These are phyloP conservation scores for Aspergillus panamensis DNA, from an alignment of 495 filamentous ascomycete species.

Conservation along the genomic window DNA sequence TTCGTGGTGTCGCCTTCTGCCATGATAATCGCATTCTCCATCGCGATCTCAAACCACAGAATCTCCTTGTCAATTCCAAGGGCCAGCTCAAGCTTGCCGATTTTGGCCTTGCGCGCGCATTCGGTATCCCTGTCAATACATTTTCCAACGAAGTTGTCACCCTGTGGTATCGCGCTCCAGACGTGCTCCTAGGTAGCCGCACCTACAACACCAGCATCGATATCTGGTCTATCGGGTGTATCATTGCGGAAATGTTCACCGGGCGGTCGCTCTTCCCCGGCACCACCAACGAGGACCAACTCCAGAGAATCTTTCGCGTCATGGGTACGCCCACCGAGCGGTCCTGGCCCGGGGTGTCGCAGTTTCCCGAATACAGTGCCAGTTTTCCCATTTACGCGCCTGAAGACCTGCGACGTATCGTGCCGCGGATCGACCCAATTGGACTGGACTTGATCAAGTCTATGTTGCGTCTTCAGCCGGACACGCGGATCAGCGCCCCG, in stretches of 20 bases:
- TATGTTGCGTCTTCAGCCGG: slow-evolving; percentile 89
- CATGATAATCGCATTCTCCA: slow-evolving; percentile 93
- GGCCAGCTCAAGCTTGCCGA: slow-evolving; percentile 87
- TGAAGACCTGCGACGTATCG: slow-evolving; percentile 74
- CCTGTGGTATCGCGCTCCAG: slow-evolving; percentile 92
- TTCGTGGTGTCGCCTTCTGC: slow-evolving; percentile 90
- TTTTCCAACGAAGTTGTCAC: slow-evolving; percentile 98
- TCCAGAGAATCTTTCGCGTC: slow-evolving; percentile 89
- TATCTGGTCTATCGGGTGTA: slow-evolving; percentile 97
- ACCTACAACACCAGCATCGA: slow-evolving; percentile 98
- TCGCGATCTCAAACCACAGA: slow-evolving; percentile 91
- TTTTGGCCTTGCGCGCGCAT: slow-evolving; percentile 86
- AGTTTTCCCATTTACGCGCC: slow-evolving; percentile 92
- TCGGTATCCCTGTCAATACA: slow-evolving; percentile 95
- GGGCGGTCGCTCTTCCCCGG: slow-evolving; percentile 89
- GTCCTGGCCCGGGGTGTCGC: slow-evolving; percentile 83
- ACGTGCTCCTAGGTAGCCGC: slow-evolving; percentile 83
- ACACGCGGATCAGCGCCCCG: slow-evolving; percentile 78
- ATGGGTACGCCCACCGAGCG: slow-evolving; percentile 94
- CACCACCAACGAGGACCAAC: slow-evolving; percentile 93
- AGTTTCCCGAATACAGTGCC: slow-evolving; percentile 89
- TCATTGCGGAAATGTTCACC: slow-evolving; percentile 98
- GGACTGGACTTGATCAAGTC: slow-evolving; percentile 79
- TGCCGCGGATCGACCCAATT: slow-evolving; percentile 80
- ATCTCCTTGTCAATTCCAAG: slow-evolving; percentile 88